A percentile compares a stretch with the other conserved stretches of the same genome.
These are phyloP conservation scores for Dictyostelium discoideum DNA, from an alignment of 78 protist genomes.

Conservation along the genomic window DNA sequence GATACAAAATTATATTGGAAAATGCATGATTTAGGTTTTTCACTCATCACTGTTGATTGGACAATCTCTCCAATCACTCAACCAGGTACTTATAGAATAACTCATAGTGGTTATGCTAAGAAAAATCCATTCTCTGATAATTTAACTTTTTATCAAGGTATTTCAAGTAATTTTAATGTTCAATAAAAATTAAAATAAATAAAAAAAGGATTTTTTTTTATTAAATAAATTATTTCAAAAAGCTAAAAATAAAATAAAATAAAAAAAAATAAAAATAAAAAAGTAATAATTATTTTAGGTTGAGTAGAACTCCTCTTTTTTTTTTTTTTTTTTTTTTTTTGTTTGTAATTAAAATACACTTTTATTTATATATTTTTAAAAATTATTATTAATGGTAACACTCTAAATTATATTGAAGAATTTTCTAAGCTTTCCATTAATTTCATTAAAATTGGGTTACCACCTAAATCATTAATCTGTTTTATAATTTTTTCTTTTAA, in stretches of 20 bases:
- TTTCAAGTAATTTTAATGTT: slow-evolving; percentile 55
- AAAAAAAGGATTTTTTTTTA: no score
- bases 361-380: no score
- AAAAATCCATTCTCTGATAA: slow-evolving; percentile 13
- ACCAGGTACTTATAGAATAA: slow-evolving; percentile 80
- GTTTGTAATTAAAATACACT: no score
- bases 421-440: neutral
- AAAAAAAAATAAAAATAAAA: no score
- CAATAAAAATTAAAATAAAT: neutral
- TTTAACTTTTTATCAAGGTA: slow-evolving; percentile 50
- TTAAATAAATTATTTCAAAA: no score
- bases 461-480: slow-evolving; percentile 72
- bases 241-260: no score
- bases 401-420: neutral
- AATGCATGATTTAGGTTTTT: slow-evolving; percentile 41
- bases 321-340: no score
- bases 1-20: slow-evolving; percentile 79
- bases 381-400: no score
- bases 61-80: slow-evolving; percentile 40
- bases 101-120: slow-evolving; percentile 77
- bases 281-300: no score
- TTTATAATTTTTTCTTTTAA: neutral
- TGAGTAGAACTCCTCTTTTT: no score
- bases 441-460: slow-evolving; percentile 52
- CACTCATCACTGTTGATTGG: slow-evolving; percentile 75